Evolutionary conservation across 2,329 filamentous ascomycete genomes (phyloP).

Genomic region (Bisporella sp.): DNA sequence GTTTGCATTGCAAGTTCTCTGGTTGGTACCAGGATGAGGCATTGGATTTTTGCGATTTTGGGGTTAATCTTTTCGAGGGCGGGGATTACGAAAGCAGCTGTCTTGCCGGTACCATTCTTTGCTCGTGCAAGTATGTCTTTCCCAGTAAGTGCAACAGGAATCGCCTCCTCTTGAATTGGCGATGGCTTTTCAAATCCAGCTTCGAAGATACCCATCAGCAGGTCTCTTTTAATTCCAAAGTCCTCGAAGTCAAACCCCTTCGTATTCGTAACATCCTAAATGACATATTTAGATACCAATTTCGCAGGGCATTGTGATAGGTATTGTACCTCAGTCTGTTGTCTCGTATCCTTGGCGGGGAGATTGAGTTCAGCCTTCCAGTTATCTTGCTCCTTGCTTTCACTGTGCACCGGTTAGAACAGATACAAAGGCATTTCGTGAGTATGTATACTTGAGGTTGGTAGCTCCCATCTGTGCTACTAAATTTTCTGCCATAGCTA

Average conservation of each 20-base stretch:
- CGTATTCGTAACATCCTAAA: conserved; percentile 91
- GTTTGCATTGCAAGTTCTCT: conserved; percentile 96
- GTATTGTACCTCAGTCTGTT: conserved; percentile 66
- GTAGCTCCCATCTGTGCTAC: conserved; percentile 50
- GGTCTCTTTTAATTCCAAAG: conserved; percentile 87
- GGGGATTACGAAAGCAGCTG: conserved; percentile 94
- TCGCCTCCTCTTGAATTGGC: conserved; percentile 98
- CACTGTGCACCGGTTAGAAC: conserved; percentile 38
- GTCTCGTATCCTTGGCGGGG: conserved; percentile 66
- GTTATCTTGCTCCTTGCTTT: conserved; percentile 43
- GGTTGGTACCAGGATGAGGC: conserved; percentile 91
- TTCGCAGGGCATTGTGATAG: not conserved
- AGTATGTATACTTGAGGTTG: conserved; percentile 36
- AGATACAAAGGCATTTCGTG: conserved; percentile 13
- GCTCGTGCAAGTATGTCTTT: conserved; percentile 92
- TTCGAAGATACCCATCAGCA: conserved; percentile 99
- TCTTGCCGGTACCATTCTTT: conserved; percentile 98
- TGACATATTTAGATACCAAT: conserved; percentile 8
- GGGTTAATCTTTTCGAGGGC: conserved; percentile 94
- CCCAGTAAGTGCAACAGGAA: conserved; percentile 90
- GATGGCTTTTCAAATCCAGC: conserved; percentile 98
- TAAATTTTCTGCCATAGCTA: conserved; percentile 38
- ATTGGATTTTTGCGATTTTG: conserved; percentile 93
- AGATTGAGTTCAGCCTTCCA: conserved; percentile 71
- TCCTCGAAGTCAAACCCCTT: conserved; percentile 98